Percentiles rank a stretch among this genome's conserved stretches.
Conservation (phyloP, 129 eudicot species). For the Arctium minus region DNA sequence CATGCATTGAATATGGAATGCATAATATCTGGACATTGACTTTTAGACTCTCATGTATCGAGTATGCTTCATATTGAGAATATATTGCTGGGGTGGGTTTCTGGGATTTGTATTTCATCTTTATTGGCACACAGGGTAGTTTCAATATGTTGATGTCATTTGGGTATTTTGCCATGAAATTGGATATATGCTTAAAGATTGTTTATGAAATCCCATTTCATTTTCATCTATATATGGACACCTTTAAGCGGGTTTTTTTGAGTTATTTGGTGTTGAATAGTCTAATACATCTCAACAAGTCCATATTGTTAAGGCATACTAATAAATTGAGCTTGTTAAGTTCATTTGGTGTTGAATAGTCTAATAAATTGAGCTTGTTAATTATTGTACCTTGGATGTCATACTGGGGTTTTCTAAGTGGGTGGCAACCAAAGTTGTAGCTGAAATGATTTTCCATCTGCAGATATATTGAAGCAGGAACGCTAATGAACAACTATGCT, state of each 20-base stretch:
- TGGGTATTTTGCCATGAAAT: neutral
- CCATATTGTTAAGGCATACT: neutral
- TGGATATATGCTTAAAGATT: neutral
- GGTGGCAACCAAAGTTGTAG: neutral
- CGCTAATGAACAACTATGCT: constrained; percentile 87
- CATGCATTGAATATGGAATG: neutral
- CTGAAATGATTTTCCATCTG: constrained; percentile 20
- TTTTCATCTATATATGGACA: neutral
- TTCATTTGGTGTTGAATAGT: neutral
- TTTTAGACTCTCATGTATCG: neutral
- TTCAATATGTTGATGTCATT: neutral
- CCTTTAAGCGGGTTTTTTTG: neutral
- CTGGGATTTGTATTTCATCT: neutral
- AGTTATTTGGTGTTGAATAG: neutral
- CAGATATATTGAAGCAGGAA: constrained; percentile 77
- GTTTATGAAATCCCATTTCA: neutral
- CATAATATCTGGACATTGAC: neutral
- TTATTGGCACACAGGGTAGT: neutral
- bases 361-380: neutral
- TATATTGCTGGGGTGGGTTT: neutral
- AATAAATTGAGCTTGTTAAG: neutral
- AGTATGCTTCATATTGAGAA: neutral
- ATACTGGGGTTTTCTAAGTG: neutral
- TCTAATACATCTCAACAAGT: neutral
- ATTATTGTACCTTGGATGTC: neutral